phyloP scores from a whole-genome alignment of 768 basidiomycete genomes.

The Boletus subparvulus region DNA sequence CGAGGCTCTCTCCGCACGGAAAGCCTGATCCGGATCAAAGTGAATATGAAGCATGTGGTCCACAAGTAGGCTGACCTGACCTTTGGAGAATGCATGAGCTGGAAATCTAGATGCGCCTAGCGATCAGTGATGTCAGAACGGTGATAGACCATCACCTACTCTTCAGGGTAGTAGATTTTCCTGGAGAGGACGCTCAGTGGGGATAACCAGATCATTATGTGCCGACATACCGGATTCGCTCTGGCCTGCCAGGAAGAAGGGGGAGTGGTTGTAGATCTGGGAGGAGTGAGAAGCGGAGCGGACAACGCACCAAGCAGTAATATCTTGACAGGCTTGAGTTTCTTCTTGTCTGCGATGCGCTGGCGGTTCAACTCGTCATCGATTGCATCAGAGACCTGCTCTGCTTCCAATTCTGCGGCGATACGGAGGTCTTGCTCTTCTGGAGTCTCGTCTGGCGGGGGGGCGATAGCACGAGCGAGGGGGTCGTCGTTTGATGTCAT shows the following conservation, averaged over 20 bases:
- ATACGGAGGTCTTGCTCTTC: slow-evolving; percentile 46
- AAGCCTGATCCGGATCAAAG: slow-evolving; percentile 55
- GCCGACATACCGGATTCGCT: slow-evolving; percentile 69
- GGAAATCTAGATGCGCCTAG: slow-evolving; percentile 46
- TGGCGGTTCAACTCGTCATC: slow-evolving; percentile 59
- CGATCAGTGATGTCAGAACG: slow-evolving; percentile 7
- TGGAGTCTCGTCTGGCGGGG: slow-evolving; percentile 51
- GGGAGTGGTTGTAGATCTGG: not conserved
- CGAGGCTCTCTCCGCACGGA: slow-evolving; percentile 70
- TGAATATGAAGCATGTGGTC: slow-evolving; percentile 31
- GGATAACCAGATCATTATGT: not conserved
- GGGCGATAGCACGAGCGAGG: slow-evolving; percentile 45
- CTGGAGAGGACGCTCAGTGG: slow-evolving; percentile 26
- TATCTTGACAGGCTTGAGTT: slow-evolving; percentile 53
- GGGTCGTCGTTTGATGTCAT: slow-evolving; percentile 46
- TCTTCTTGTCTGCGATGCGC: slow-evolving; percentile 46
- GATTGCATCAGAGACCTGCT: slow-evolving; percentile 58
- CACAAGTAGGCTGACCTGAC: slow-evolving; percentile 25
- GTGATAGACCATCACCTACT: slow-evolving; percentile 48
- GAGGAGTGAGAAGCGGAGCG: not conserved
- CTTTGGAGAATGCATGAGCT: slow-evolving; percentile 62
- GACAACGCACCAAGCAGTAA: slow-evolving; percentile 54
- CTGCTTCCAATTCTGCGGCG: slow-evolving; percentile 50
- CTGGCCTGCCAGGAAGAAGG: slow-evolving; percentile 55
- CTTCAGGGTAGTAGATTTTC: slow-evolving; percentile 78